Conservation (phyloP, 2,329 filamentous ascomycete genomes). For the Monilinia laxa region DNA sequence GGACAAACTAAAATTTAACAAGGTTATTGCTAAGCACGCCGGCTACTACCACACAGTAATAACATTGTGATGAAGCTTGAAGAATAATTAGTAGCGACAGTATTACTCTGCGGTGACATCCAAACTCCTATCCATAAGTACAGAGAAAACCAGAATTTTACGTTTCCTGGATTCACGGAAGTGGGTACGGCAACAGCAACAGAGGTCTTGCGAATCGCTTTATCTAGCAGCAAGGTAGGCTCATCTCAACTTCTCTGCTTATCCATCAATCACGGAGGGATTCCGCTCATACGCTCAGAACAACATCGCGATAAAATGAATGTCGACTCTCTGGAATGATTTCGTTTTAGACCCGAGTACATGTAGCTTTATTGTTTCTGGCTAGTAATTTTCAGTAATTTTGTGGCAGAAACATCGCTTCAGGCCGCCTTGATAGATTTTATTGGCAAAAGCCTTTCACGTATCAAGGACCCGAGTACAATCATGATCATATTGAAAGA, state of each 20-base stretch:
- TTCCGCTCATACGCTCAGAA: background rate
- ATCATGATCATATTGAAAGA: too few species aligned
- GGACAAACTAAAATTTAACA: too few species aligned
- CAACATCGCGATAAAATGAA: too few species aligned
- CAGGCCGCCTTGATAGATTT: background rate
- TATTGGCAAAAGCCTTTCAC: background rate
- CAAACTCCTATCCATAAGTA: too few species aligned
- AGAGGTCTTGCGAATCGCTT: background rate
- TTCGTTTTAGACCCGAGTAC: constrained; percentile 18
- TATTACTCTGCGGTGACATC: background rate
- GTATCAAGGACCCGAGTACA: constrained; percentile 3
- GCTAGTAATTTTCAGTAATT: background rate
- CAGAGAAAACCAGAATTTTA: background rate
- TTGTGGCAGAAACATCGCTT: background rate
- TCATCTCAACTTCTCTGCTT: background rate
- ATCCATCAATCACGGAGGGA: background rate
- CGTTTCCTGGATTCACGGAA: too few species aligned
- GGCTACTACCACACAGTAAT: background rate
- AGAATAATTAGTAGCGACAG: background rate
- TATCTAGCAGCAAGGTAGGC: background rate
- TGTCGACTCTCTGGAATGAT: background rate
- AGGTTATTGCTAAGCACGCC: too few species aligned
- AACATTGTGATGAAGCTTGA: background rate
- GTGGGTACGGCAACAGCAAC: background rate
- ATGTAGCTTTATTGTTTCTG: background rate